phyloP scores from a whole-genome alignment of 257 asterid genomes.

The Oldenlandia corymbosa region DNA sequence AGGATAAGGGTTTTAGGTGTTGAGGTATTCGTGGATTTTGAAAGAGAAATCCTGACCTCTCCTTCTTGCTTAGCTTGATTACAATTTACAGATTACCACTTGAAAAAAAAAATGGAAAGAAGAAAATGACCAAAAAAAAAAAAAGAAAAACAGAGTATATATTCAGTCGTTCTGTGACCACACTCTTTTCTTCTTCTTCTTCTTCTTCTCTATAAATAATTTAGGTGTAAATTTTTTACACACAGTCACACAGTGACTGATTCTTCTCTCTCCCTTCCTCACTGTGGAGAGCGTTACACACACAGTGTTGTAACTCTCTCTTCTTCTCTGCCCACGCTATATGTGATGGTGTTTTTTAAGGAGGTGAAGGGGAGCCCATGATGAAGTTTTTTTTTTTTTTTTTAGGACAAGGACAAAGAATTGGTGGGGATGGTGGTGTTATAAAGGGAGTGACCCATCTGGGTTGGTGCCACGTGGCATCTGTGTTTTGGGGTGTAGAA shows the following conservation, averaged over 20 bases:
- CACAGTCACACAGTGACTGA: constrained; percentile 1
- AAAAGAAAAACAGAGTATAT: no score
- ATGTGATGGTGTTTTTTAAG: constrained; percentile 37
- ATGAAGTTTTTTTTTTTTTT: no score
- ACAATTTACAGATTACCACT: no score
- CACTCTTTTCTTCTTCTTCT: no score
- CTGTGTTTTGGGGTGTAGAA: neutral
- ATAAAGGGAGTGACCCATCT: constrained; percentile 21
- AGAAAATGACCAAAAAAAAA: no score
- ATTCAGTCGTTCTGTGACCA: no score
- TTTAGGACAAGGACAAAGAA: constrained; percentile 34
- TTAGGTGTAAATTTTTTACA: neutral
- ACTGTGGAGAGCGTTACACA: no score
- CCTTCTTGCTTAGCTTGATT: constrained; percentile 39
- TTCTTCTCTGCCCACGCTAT: constrained; percentile 9
- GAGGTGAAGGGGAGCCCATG: constrained; percentile 29
- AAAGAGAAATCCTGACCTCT: constrained; percentile 60
- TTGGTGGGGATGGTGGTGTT: constrained; percentile 21
- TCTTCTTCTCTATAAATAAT: neutral
- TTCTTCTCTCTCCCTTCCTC: neutral
- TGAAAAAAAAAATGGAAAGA: no score
- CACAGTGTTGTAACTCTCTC: no score
- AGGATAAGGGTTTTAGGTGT: constrained; percentile 46
- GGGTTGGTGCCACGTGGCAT: constrained; percentile 25
- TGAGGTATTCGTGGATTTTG: constrained; percentile 30